phyloP scores from a whole-genome alignment of 441 rosid genomes.

The Arabidopsis hybrid region DNA sequence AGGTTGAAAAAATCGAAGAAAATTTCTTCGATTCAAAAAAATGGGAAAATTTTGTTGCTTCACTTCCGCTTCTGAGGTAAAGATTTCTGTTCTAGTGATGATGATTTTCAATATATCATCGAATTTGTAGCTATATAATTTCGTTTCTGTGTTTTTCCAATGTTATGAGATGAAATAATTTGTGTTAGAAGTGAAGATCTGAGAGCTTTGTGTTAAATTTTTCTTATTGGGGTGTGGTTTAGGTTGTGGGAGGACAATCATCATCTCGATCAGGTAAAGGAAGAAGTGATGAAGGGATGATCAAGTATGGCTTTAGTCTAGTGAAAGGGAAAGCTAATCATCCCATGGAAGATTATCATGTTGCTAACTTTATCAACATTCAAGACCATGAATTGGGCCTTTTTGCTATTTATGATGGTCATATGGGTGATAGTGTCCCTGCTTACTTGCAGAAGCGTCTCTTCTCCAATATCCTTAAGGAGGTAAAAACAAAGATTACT shows the following conservation, averaged over 20 bases:
- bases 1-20: slow-evolving; percentile 16
- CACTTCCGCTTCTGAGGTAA: slow-evolving; percentile 46
- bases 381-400: slow-evolving; percentile 76
- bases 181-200: not conserved
- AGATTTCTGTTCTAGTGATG: not conserved
- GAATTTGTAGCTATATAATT: not conserved
- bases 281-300: slow-evolving; percentile 59
- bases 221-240: slow-evolving; percentile 3
- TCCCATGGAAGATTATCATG: slow-evolving; percentile 95
- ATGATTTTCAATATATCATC: not conserved
- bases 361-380: slow-evolving; percentile 70
- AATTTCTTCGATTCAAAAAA: slow-evolving; percentile 20
- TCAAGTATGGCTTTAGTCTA: slow-evolving; percentile 84
- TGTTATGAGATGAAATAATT: not conserved
- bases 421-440: slow-evolving; percentile 84
- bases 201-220: not conserved
- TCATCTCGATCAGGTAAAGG: slow-evolving; percentile 83
- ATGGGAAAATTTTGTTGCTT: slow-evolving; percentile 50
- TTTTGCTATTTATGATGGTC: slow-evolving; percentile 91
- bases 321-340: slow-evolving; percentile 92
- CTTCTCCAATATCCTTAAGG: slow-evolving; percentile 79
- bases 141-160: not conserved
- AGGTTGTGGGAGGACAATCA: slow-evolving; percentile 74
- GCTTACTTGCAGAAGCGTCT: slow-evolving; percentile 80
- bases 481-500: slow-evolving; percentile 47